Base-by-base conservation (phyloP, 164 flowering plant genomes). In the Dillenia suffruticosa region DNA sequence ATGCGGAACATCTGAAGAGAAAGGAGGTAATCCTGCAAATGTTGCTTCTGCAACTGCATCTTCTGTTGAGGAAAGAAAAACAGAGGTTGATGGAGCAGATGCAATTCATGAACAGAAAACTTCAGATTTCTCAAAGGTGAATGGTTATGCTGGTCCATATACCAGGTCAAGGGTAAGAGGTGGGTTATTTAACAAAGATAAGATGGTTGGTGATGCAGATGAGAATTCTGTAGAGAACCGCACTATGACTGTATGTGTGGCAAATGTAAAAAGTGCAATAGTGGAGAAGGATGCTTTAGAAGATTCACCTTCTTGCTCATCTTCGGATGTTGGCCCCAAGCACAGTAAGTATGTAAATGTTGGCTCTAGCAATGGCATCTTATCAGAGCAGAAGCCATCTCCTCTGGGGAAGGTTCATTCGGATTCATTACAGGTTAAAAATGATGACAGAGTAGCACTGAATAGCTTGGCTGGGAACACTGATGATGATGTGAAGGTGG, bases 261-360 rank as follows among this genome's bases (percentile, higher is more conserved):
- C 47, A 9, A 62, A 44, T 47, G 44, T 32, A 56, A 24, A 62
- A 24, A 58, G 59, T 52, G 22, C 19, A 9, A 58, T 68, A 47
- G 57, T 16, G 16, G 67, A 68, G 61, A 57, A 59, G 59, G 74
- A 63, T 63, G 63, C 57, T 58, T 65, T 54, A 40, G 74, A 66
- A 68, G 74, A 73, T 50, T 58, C 61, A 47, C 16, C 58, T 43
- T 57, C 71, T 9, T 55, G 56, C 56, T 67, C 65, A 22, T 46
- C 72, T 50, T 60, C 46, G 16, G 69, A 54, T 15, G 44, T 17
- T 13, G 44, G 46, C n/a, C 26, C 9, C 12, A 59, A 57, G 49
- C 66, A 63, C 46, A 57, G 51, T 48, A 59, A 45, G 47, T 8
- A 10, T 49, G 50, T 40, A 26, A 61, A 49, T 16, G 68, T 56